Base-by-base conservation (phyloP, 805 yeast species). In the Sungouiozyma ichnusensis region DNA sequence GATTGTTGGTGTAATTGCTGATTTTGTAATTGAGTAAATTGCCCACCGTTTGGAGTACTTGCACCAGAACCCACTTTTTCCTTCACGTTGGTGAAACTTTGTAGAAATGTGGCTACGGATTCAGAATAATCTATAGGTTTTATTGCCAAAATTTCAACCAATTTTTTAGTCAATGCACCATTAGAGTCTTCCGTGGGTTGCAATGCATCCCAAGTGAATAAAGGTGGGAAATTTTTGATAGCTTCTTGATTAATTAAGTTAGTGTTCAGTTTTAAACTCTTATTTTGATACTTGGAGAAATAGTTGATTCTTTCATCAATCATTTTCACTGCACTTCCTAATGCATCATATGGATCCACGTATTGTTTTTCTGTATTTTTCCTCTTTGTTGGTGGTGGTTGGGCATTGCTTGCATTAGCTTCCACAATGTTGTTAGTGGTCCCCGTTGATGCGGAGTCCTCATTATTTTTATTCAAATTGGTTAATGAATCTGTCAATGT, bases 121-220 rank as follows among this genome's bases (percentile, higher is more conserved):
- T 55, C 54, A n/a, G 52, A 50, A 34, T 53, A 52, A 42, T 47
- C 65, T 11, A 54, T 51, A 16, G 68, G 64, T 45, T 60, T 63
- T 1, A 57, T 52, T 3, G 69, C 62, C 31, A 68, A 49, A 2
- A 63, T 55, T 39, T 63, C 58, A n/a, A 67, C 54, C 31, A 68
- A 51, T 48, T 58, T 66, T 20, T 56, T 50, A 2, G 58, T 54
- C 40, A 61, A 41, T 4, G 51, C 50, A 37, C 57, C 56, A 5
- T 54, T 63, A 16, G 68, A 54, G 33, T 62, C 61, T 38, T 64
- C 56, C 1, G 66, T 45, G 20, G 55, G 49, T 13, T 60, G 60
- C 38, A 72, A 67, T 11, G 55, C 50, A 20, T 54, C 58, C 57
- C 70, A 75, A 16, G 76, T 66, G 53, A 77, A 76, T 40, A 77